Evolutionary conservation across 305 asterid genomes (phyloP).

Genomic region (Fraxinus angustifolia): DNA sequence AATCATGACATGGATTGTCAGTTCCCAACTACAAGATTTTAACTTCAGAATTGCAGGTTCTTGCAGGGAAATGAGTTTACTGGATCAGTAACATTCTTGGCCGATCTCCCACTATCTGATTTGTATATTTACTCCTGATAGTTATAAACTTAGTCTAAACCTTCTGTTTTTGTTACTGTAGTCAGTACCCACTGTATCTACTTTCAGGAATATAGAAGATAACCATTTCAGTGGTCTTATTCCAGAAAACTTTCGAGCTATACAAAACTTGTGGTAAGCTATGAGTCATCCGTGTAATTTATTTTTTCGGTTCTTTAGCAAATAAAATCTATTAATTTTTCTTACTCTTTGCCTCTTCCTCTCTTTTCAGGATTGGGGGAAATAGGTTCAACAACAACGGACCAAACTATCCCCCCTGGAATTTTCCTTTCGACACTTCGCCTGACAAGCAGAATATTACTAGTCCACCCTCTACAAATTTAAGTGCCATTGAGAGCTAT

Average conservation of each 20-base stretch:
- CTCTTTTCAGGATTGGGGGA: constrained; percentile 67
- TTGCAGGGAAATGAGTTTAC: constrained; percentile 72
- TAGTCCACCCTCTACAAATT: constrained; percentile 61
- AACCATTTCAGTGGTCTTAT: constrained; percentile 91
- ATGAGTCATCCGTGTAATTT: background rate
- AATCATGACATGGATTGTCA: constrained; percentile 1
- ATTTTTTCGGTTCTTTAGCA: background rate
- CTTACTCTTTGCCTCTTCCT: constrained; percentile 18
- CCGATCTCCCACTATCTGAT: constrained; percentile 62
- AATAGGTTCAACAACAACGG: constrained; percentile 52
- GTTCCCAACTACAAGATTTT: background rate
- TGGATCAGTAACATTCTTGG: constrained; percentile 73
- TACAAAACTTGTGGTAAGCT: constrained; percentile 65
- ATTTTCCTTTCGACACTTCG: constrained; percentile 48
- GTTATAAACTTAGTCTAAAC: background rate
- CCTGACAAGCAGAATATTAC: constrained; percentile 51
- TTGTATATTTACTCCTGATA: constrained; percentile 46
- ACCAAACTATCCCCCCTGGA: constrained; percentile 70
- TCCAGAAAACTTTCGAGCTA: constrained; percentile 64
- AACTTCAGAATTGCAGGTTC: constrained; percentile 44
- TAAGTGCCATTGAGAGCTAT: constrained; percentile 58
- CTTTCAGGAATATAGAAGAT: constrained; percentile 81
- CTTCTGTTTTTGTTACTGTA: constrained; percentile 16
- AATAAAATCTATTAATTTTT: constrained; percentile 3
- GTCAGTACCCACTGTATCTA: constrained; percentile 13